Percentiles rank a stretch among this genome's conserved stretches.
These are phyloP conservation scores for Edaphochlamys debaryana DNA, from an alignment of 139 green algal species.

Conservation along the genomic window DNA sequence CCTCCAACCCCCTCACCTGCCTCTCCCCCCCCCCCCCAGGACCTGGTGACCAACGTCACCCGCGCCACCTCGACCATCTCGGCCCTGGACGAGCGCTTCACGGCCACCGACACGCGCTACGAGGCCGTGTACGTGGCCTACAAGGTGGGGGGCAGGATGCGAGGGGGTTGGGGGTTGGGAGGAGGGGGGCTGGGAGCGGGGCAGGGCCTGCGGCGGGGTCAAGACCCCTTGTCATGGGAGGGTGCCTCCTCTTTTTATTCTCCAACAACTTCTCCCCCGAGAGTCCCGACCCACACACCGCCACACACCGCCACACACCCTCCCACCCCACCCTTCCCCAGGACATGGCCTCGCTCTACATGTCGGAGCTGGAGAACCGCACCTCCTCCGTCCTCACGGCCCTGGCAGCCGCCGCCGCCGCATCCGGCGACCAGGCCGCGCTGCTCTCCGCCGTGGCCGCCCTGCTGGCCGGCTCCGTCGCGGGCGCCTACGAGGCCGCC, in stretches of 20 bases:
- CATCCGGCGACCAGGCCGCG: background rate
- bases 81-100: constrained; percentile 32
- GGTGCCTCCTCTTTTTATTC: too few species aligned
- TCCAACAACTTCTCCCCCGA: too few species aligned
- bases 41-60: background rate
- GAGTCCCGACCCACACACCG: too few species aligned
- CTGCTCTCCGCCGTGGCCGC: background rate
- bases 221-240: too few species aligned
- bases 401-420: background rate
- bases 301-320: background rate
- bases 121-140: constrained; percentile 1
- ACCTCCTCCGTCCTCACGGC: background rate
- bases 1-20: background rate
- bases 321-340: background rate
- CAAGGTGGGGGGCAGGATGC: constrained; percentile 7
- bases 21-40: background rate
- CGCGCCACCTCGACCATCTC: constrained; percentile 2
- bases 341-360: background rate
- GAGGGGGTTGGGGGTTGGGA: too few species aligned
- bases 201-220: too few species aligned
- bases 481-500: background rate
- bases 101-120: background rate
- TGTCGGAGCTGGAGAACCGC: background rate
- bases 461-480: constrained; percentile 1
- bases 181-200: too few species aligned